Conservation (phyloP, 2,329 filamentous ascomycete species). For the Penicillium hordei region DNA sequence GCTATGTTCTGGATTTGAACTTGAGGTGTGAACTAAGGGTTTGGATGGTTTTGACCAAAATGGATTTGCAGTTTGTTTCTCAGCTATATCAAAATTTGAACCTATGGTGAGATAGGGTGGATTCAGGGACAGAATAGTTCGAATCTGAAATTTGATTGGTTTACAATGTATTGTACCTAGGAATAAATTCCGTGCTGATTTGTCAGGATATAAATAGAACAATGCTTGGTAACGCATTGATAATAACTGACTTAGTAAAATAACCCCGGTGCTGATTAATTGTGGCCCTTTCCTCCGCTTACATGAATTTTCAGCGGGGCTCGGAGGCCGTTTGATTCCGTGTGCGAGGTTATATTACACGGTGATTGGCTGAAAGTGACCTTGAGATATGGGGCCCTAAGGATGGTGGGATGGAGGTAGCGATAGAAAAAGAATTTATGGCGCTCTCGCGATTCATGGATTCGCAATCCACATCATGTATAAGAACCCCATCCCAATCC, state of each 20-base stretch:
- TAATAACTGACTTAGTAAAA: too few species aligned
- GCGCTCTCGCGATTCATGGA: not conserved
- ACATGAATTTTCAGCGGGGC: not conserved
- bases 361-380: not conserved
- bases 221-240: not conserved
- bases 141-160: not conserved
- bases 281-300: not conserved
- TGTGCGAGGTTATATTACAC: too few species aligned
- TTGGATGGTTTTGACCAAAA: not conserved
- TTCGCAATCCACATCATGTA: not conserved
- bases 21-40: not conserved
- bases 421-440: not conserved
- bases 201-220: not conserved
- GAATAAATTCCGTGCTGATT: not conserved
- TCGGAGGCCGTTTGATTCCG: not conserved
- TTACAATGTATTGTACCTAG: not conserved
- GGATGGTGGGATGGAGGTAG: not conserved
- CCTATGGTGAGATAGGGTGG: not conserved
- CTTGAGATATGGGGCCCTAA: not conserved
- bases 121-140: not conserved
- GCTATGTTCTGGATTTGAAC: not conserved
- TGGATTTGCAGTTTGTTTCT: not conserved
- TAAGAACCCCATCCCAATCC: not conserved
- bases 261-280: not conserved
- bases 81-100: not conserved